These are phyloP conservation scores for Climacium dendroides DNA, from an alignment of 225 moss, liverwort and hornwort species.

Conservation along the genomic window DNA sequence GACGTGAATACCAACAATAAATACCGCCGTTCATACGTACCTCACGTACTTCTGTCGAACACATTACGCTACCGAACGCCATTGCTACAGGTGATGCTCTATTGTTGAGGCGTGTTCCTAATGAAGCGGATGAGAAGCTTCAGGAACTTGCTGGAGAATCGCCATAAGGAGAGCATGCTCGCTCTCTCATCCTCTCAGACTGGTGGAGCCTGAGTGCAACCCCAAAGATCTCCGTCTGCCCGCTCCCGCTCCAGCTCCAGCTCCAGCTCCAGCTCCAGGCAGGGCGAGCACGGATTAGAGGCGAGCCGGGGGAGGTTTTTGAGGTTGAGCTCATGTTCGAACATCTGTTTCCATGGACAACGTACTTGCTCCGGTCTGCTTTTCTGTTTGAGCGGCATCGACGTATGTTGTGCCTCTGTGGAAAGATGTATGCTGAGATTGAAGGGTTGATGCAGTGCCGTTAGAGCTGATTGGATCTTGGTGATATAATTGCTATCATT, in stretches of 20 bases:
- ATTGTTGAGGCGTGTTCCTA: too few relatives aligned
- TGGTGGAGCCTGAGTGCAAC: neutral
- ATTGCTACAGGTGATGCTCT: neutral
- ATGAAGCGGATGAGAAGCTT: neutral
- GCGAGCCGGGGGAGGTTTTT: neutral
- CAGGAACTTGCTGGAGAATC: neutral
- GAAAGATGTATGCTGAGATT: neutral
- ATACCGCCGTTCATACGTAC: neutral
- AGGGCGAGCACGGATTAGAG: neutral
- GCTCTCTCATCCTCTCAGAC: too few relatives aligned
- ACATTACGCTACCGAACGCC: neutral
- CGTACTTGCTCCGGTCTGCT: neutral
- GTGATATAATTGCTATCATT: neutral
- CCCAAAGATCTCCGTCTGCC: neutral
- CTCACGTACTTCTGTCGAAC: neutral
- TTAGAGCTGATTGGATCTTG: neutral
- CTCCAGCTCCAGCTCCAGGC: too few relatives aligned
- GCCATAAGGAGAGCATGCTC: neutral
- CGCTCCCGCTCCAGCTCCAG: neutral
- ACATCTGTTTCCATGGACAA: neutral
- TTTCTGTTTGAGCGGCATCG: neutral
- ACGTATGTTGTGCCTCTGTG: too few relatives aligned
- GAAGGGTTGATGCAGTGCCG: neutral
- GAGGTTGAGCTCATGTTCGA: neutral
- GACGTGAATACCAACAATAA: neutral